Base-by-base conservation (phyloP, 306 rosid genomes). In the Hylodesmum podocarpum region DNA sequence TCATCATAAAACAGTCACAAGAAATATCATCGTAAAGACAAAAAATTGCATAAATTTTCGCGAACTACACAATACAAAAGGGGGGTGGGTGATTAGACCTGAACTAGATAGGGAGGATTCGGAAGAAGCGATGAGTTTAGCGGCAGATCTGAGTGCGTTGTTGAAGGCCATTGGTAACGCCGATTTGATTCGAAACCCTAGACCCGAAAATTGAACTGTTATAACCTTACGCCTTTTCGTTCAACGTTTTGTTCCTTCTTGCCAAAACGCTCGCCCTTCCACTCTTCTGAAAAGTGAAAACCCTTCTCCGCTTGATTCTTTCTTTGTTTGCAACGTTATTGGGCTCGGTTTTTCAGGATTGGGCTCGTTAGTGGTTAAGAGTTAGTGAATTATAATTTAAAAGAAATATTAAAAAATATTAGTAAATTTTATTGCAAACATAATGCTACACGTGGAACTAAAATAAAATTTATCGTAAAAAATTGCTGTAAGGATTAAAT, bases 61-160 rank as follows among this genome's bases (percentile, higher is more conserved):
- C 1, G n/a, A 34, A 36, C 3, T 1, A 34, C 1, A n/a, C 11
- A 59, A 14, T 8, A 8, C 9, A 21, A 2, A 11, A 1, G 4
- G 1, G 5, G 57, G 22, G 5, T 16, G 13, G 11, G 15, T 24
- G 1, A 46, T 19, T 47, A n/a, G 55, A 82, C 86, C 86, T 77
- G 82, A 77, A 4, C 44, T 71, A 3, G 86, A 63, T 54, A 82
- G 4, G 18, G 74, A 77, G 1, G 76, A 54, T 65, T 82, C 72
- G 58, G 86, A 77, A 71, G 79, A 77, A 65, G 65, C 68, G 40
- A 82, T 24, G 0, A 82, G 79, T 62, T 71, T 82, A 0, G 79
- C 79, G 24, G 86, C 79, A 41, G 86, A 82, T 82, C 82, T 77
- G 51, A 82, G 31, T 2, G 65, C 82, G 63, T 53, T 82, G 85